Evolutionary conservation across 106 monocot species (phyloP).

Genomic region (Dendrobium officinale): DNA sequence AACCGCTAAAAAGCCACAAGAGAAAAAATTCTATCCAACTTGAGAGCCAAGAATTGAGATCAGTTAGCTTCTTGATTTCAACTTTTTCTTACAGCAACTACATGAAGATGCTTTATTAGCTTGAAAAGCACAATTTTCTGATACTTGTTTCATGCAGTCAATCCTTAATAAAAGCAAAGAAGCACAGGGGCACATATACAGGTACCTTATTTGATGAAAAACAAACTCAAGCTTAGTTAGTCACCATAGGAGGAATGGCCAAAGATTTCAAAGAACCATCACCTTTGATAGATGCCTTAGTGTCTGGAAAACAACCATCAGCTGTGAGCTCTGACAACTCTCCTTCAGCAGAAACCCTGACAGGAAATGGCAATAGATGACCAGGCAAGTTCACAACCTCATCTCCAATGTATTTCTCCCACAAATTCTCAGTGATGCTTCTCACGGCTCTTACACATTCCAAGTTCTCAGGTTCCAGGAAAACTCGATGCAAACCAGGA

Average conservation of each 20-base stretch:
- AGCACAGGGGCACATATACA: neutral
- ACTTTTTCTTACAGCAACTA: too few relatives aligned
- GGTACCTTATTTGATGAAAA: neutral
- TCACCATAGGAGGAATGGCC: conserved; percentile 35
- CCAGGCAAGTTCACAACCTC: conserved; percentile 46
- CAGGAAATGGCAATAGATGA: conserved; percentile 53
- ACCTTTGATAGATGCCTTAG: conserved; percentile 40
- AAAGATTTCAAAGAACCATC: conserved; percentile 21
- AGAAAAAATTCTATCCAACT: too few relatives aligned
- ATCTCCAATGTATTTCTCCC: conserved; percentile 39
- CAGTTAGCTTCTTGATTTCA: too few relatives aligned
- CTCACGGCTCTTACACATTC: conserved; percentile 47
- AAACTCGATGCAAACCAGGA: conserved; percentile 3
- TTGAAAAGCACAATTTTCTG: too few relatives aligned
- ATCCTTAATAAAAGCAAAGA: neutral
- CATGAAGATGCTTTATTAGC: too few relatives aligned
- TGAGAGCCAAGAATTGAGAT: too few relatives aligned
- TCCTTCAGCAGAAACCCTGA: conserved; percentile 40
- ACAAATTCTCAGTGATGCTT: conserved; percentile 20
- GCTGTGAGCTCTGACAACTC: conserved; percentile 30
- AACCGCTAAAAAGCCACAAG: too few relatives aligned
- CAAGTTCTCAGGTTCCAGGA: conserved; percentile 46
- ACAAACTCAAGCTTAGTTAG: conserved; percentile 20
- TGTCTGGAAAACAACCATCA: conserved; percentile 48
- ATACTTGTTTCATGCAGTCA: too few relatives aligned